Evolutionary conservation across 352 stramenopile species (phyloP), one percentile per base, ranked within the genome.

Genomic region (Globisporangium carolinianum): DNA sequence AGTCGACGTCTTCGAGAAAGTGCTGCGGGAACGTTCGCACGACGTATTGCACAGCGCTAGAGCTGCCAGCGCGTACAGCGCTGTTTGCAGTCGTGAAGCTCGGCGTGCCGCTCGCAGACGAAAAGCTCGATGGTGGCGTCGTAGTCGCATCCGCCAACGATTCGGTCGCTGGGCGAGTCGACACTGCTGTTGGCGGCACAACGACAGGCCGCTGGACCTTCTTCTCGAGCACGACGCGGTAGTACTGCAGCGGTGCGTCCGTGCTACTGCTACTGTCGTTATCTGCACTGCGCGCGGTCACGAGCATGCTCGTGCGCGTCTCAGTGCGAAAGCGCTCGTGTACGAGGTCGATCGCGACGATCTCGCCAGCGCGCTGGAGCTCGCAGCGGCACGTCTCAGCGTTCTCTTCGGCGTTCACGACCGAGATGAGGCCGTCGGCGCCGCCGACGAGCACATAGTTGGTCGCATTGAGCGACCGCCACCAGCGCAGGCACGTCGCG

Each of bases 351-450:
- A 95, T 92, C 5, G 67, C 72, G 6, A 85, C 63, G 62, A 92
- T 91, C 2, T 62, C 71, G 1, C 82, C 82, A 45, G 75, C 76
- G 49, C 76, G 60, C 49, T 85, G 69, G 1, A 92, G 70, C 58
- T 95, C 86, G 51, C 86, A 95, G 37, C 86, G 72, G 54, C 86
- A 95, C 47, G 88, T 78, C 51, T 95, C 86, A 2, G 77, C 71
- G 48, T 95, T 95, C 49, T 90, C 82, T 56, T 92, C 78, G 14
- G 91, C 80, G 60, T 95, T 91, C 6, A 95, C 80, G 66, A 95
- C 80, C 10, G 86, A 95, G 17, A 95, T 86, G 18, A 95, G 67
- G 50, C 75, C 82, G 45, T 88, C 78, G 0, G 71, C 66, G n/a
- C 83, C 82, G 15, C 86, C 86, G 1, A 95, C 77, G 38, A 95